Conservation (phyloP, 2,329 filamentous ascomycete species). For the Emergomyces orientalis region DNA sequence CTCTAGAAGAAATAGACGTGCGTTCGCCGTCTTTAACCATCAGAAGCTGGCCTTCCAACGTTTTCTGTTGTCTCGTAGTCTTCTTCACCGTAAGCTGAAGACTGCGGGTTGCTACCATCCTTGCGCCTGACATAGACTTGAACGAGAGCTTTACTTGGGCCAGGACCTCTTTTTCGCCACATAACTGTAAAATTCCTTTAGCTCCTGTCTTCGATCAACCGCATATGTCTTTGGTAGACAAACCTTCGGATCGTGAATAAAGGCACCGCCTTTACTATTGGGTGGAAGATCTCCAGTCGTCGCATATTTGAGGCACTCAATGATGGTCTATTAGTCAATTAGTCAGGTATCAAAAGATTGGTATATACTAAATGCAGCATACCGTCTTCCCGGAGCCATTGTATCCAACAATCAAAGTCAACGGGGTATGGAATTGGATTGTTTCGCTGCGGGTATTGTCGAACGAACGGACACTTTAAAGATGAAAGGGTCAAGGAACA, state of each 20-base stretch:
- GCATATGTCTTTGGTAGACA: constrained; percentile 7
- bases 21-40: constrained; percentile 73
- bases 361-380: constrained; percentile 18
- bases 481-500: not conserved
- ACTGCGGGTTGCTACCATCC: constrained; percentile 74
- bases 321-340: constrained; percentile 63
- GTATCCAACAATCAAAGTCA: constrained; percentile 92
- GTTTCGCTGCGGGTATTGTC: constrained; percentile 63
- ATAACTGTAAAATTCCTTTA: constrained; percentile 43
- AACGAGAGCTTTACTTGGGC: constrained; percentile 90
- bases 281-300: constrained; percentile 90
- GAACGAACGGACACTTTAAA: constrained; percentile 66
- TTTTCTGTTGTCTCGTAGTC: constrained; percentile 64
- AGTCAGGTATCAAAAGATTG: constrained; percentile 4
- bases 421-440: constrained; percentile 79
- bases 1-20: constrained; percentile 66
- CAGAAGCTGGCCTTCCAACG: constrained; percentile 68
- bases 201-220: not conserved
- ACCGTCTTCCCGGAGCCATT: constrained; percentile 95
- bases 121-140: constrained; percentile 63
- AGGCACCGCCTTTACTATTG: constrained; percentile 80
- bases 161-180: constrained; percentile 76
- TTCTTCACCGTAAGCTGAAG: constrained; percentile 84
- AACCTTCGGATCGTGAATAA: constrained; percentile 93
- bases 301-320: constrained; percentile 96